Evolutionary conservation across 176 grass and related monocot genomes (phyloP), one percentile per base, ranked within the genome.

Genomic region (Hyparrhenia diplandra): DNA sequence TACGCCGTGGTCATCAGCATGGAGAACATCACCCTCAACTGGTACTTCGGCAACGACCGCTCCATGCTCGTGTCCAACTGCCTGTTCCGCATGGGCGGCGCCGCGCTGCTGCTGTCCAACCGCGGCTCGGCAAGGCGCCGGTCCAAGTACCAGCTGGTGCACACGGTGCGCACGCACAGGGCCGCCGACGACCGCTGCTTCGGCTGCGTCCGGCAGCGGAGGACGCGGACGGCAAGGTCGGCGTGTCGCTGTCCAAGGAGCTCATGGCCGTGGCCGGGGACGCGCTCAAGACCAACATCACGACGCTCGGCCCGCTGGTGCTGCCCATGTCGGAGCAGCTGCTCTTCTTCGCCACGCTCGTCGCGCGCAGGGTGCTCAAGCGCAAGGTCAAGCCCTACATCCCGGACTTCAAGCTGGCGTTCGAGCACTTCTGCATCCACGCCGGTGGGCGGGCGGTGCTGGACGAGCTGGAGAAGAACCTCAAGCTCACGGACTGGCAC

Each of bases 401-500:
- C 81, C 91, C 91, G 4, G 91, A 93, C 85, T 93, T 93, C 87
- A 93, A 93, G 85, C 67, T 87, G 32, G 87, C 91, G 21, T 87
- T 93, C 75, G 91, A 93, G 67, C 91, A 93, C 87, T 87, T 93
- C 73, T 93, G 91, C 85, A 89, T 93, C 77, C 91, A 93, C 73
- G 91, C 91, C 3, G 91, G 91, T 0, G 91, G 91, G 0, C 27
- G 87, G 0, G 87, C 81, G 0, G 91, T 93, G 75, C 87, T 93
- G 51, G 91, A 93, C 72, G 68, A 89, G 87, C 28, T 93, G 67
- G 91, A 93, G 87, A 85, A 70, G 67, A 87, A 82, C 73, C 76
- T 93, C 51, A 67, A 55, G 71, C 80, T 92, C 40, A 46, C 81
- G 8, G 80, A 89, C 24, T 84, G 87, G 90, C 90, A 92, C 84